Base-by-base conservation (phyloP, 306 rosid species). In the Alnus glutinosa region DNA sequence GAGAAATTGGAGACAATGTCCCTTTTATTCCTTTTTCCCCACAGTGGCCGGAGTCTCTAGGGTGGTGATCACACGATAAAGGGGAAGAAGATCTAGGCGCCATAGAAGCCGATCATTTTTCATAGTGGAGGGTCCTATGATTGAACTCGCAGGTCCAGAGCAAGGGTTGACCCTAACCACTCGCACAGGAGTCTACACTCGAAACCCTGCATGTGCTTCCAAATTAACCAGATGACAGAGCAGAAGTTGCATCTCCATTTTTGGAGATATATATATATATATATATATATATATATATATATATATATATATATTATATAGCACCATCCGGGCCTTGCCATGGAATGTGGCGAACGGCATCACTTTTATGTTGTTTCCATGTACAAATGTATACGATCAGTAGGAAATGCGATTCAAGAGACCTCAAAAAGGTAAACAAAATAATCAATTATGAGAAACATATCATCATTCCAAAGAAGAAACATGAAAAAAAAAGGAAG, bases 71-170 rank as follows among this genome's bases (percentile, higher is more conserved):
- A 36, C 28, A n/a, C 30, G 0, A 7, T 39, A 67, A 67, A 67
- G 51, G 28, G 48, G 6, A 67, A 34, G 48, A 12, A 15, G 23
- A 19, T 19, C 1, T 4, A 15, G 0, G 11, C 11, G 19, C 62
- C 28, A 19, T 15, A 64, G 42, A 64, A 64, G 14, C 12, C 70
- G 28, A 64, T 64, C 47, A 36, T 14, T 16, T 67, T 18, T 37
- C 46, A 16, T 67, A 67, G 72, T 67, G 72, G 72, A 67, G 72
- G 72, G 72, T 67, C 72, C 72, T 44, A 16, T 42, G 72, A 67
- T 7, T 67, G 51, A 9, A 42, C 50, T 8, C 3, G n/a, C 2
- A 2, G 46, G 52, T 11, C 12, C 70, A 42, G 15, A 32, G 4
- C 1, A 12, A 34, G 32, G 49, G 77, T 72, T 76, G 85, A 81